Conservation (phyloP, 768 basidiomycete species). For the Cyathus striatus region DNA sequence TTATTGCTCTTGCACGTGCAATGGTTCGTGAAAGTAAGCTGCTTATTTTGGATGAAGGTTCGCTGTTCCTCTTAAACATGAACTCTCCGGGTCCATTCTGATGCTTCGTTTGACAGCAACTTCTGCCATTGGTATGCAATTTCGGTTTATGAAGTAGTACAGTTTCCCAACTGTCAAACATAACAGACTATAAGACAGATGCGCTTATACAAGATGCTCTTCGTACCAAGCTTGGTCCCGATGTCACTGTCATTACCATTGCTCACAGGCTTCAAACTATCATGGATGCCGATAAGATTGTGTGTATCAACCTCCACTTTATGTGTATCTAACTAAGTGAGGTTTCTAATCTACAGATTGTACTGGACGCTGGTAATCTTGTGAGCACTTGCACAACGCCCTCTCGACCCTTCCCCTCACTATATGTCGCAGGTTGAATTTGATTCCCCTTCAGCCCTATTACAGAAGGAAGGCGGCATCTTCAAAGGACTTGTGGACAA, state of each 20-base stretch:
- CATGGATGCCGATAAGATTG: conserved; percentile 50
- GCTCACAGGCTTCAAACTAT: conserved; percentile 61
- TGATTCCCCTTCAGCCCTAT: conserved; percentile 44
- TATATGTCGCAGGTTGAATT: conserved; percentile 39
- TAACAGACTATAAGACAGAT: conserved; percentile 50
- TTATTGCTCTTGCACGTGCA: conserved; percentile 56
- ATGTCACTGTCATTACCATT: conserved; percentile 53
- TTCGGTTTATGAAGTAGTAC: conserved; percentile 9
- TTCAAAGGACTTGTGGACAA: conserved; percentile 53
- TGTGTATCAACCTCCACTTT: conserved; percentile 10
- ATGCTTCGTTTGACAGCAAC: conserved; percentile 21
- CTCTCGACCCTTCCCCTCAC: not conserved
- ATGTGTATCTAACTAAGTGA: conserved; percentile 5
- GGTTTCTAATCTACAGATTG: conserved; percentile 25
- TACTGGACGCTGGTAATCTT: conserved; percentile 39
- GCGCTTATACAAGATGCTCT: conserved; percentile 63
- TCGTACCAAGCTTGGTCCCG: conserved; percentile 52
- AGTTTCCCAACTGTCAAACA: conserved; percentile 8
- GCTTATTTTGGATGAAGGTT: conserved; percentile 56
- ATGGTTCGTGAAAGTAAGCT: conserved; percentile 49
- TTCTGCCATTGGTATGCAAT: conserved; percentile 34
- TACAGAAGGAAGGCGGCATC: conserved; percentile 45
- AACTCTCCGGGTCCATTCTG: conserved; percentile 46
- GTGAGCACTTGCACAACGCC: conserved; percentile 10
- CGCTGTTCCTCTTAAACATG: conserved; percentile 10